A percentile compares a stretch with the other conserved stretches of the same genome.
These are phyloP conservation scores for Penicillium egyptiacum DNA, from an alignment of 495 filamentous ascomycete genomes.

Conservation along the genomic window DNA sequence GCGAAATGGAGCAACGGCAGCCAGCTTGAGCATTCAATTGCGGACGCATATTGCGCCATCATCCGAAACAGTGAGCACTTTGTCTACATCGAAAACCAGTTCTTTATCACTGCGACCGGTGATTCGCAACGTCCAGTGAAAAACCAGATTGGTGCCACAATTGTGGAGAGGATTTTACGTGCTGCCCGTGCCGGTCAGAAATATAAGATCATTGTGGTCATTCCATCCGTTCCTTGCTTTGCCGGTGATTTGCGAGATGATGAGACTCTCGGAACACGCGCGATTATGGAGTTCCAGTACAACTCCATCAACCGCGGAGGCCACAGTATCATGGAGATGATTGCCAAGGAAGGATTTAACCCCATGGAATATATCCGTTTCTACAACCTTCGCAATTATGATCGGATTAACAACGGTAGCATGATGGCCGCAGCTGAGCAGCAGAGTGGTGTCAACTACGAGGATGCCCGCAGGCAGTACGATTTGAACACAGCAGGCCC, in stretches of 20 bases:
- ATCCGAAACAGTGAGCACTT: conserved; percentile 82
- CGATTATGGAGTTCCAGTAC: conserved; percentile 97
- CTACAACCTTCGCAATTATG: conserved; percentile 93
- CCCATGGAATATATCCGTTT: conserved; percentile 84
- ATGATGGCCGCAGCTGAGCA: conserved; percentile 65
- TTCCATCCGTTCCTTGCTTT: conserved; percentile 87
- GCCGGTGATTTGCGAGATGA: conserved; percentile 83
- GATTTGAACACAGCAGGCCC: conserved; percentile 51
- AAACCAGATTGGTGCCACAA: conserved; percentile 85
- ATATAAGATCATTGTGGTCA: conserved; percentile 83
- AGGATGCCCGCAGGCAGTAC: conserved; percentile 64
- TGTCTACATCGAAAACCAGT: conserved; percentile 96
- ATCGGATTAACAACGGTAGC: conserved; percentile 76
- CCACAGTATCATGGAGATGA: conserved; percentile 77
- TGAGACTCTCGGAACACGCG: conserved; percentile 77
- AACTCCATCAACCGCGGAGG: conserved; percentile 86
- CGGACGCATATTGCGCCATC: conserved; percentile 80
- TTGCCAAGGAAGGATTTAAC: conserved; percentile 69
- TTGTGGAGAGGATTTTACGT: conserved; percentile 82
- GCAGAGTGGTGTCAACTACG: conserved; percentile 70
- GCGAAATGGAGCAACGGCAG: conserved; percentile 73
- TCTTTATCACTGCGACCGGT: conserved; percentile 91
- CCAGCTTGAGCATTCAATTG: conserved; percentile 77
- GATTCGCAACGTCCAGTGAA: conserved; percentile 73
- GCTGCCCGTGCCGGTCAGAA: conserved; percentile 69